phyloP scores from a whole-genome alignment of 805 yeast species.

The Nakazawaea wickerhamii region DNA sequence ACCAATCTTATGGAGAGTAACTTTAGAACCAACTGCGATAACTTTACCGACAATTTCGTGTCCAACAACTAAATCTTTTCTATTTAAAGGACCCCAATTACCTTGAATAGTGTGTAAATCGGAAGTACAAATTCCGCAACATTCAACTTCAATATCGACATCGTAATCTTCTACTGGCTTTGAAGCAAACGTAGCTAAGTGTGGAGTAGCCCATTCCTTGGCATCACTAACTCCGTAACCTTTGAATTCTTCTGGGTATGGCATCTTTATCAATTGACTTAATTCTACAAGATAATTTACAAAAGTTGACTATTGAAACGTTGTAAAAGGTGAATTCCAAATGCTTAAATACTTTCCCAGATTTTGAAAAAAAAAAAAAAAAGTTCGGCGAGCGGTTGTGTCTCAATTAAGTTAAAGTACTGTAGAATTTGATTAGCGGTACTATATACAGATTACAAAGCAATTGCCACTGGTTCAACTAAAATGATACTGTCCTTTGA shows the following conservation, averaged over 20 bases:
- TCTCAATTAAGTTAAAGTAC: no score
- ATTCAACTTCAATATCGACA: conserved; percentile 39
- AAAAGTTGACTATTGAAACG: no score
- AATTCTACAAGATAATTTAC: no score
- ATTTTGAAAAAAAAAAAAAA: no score
- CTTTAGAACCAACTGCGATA: conserved; percentile 32
- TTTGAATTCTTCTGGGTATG: conserved; percentile 21
- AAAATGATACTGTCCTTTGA: conserved; percentile 15
- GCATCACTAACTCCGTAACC: conserved; percentile 24
- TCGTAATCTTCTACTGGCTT: conserved; percentile 27
- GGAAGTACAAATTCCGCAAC: conserved; percentile 46
- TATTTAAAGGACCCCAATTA: conserved; percentile 28
- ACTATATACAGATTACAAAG: no score
- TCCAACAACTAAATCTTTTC: conserved; percentile 28
- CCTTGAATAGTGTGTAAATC: conserved; percentile 41
- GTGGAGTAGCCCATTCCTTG: conserved; percentile 20
- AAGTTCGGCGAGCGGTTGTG: no score
- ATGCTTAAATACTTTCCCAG: no score
- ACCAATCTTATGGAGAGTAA: conserved; percentile 34
- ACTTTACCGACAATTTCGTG: conserved; percentile 44
- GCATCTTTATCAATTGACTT: no score
- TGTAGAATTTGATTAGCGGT: no score
- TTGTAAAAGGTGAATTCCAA: no score
- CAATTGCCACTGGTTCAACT: conserved; percentile 13
- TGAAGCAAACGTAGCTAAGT: conserved; percentile 18